Percentiles rank a stretch among this genome's conserved stretches.
These are phyloP conservation scores for Przewalskia tangutica DNA, from an alignment of 257 asterid species.

Conservation along the genomic window DNA sequence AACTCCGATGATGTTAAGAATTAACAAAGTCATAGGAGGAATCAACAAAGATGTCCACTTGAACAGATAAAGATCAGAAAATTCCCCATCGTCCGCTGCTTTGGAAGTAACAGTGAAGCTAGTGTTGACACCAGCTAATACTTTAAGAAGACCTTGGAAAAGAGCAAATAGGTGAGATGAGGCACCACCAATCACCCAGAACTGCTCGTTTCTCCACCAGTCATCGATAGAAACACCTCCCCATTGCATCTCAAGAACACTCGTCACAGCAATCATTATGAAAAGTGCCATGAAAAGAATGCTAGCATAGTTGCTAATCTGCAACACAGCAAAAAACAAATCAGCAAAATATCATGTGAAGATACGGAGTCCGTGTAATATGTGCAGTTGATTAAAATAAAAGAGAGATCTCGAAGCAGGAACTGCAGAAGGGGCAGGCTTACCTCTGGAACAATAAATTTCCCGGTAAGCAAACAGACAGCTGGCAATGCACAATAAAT, in stretches of 20 bases:
- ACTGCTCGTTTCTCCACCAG: slow-evolving; percentile 97
- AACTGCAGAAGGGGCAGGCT: slow-evolving; percentile 2
- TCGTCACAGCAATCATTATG: slow-evolving; percentile 70
- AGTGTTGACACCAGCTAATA: slow-evolving; percentile 79
- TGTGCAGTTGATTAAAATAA: background rate
- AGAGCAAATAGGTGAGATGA: slow-evolving; percentile 88
- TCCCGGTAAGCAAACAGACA: slow-evolving; percentile 85
- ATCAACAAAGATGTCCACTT: slow-evolving; percentile 92
- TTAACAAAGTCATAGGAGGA: slow-evolving; percentile 78
- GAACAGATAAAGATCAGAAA: slow-evolving; percentile 77
- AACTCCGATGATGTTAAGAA: slow-evolving; percentile 82
- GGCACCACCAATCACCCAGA: slow-evolving; percentile 95
- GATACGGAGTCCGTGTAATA: background rate
- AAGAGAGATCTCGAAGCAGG: background rate
- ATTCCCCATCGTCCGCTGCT: slow-evolving; percentile 91
- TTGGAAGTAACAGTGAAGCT: slow-evolving; percentile 93
- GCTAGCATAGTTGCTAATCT: slow-evolving; percentile 96
- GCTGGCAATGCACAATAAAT: slow-evolving; percentile 90
- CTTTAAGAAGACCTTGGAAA: slow-evolving; percentile 91
- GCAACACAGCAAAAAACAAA: slow-evolving; percentile 10
- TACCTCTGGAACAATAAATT: slow-evolving; percentile 90
- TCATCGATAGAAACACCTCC: slow-evolving; percentile 85
- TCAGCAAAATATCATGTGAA: background rate
- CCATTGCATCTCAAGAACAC: slow-evolving; percentile 89
- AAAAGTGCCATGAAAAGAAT: slow-evolving; percentile 68